phyloP scores from a whole-genome alignment of 208 protist genomes.

The Crithidia acanthocephali region DNA sequence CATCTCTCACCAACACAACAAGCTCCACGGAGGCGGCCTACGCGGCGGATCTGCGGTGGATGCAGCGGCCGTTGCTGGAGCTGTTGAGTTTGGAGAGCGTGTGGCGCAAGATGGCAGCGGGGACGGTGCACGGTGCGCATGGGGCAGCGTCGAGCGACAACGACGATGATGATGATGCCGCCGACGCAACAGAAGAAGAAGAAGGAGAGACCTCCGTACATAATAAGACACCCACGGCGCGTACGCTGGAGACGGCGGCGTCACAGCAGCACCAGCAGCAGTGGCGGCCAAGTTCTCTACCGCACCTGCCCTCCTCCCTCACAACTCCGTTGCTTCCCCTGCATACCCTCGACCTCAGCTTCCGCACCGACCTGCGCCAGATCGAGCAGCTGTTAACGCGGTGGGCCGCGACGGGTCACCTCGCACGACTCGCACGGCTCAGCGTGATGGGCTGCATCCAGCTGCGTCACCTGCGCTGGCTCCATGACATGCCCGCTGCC shows the following conservation, averaged over 20 bases:
- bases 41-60: neutral
- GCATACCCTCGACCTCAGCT: conserved; percentile 20
- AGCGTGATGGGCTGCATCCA: conserved; percentile 21
- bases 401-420: conserved; percentile 18
- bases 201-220: too few species aligned
- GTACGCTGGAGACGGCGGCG: neutral
- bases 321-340: conserved; percentile 10
- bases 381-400: neutral
- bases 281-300: neutral
- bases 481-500: conserved; percentile 9
- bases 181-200: neutral
- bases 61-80: conserved; percentile 11
- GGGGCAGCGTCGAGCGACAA: too few species aligned
- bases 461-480: conserved; percentile 7
- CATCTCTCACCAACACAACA: too few species aligned
- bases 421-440: conserved; percentile 5
- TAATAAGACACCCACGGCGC: too few species aligned
- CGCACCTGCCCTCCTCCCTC: neutral
- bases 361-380: conserved; percentile 5
- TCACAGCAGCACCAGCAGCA: neutral
- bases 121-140: too few species aligned
- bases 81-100: conserved; percentile 8
- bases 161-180: neutral
- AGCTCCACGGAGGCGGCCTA: neutral
- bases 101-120: neutral